phyloP scores from a whole-genome alignment of 129 eudicot species.

The Tagetes erecta region DNA sequence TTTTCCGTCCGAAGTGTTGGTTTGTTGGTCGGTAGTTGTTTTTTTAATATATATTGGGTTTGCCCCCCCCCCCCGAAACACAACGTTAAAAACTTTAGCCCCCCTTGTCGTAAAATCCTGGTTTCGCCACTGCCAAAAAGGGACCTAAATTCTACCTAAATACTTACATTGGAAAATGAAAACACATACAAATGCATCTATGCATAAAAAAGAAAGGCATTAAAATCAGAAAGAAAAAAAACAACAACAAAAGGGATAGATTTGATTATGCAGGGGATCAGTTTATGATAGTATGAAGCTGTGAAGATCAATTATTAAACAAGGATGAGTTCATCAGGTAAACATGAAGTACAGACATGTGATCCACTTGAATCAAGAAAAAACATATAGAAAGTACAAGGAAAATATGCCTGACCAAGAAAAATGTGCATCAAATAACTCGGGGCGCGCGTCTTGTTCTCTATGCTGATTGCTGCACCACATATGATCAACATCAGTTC shows the following conservation, averaged over 20 bases:
- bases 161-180: background rate
- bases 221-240: background rate
- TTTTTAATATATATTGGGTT: no score
- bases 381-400: background rate
- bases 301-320: constrained; percentile 1
- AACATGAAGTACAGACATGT: constrained; percentile 20
- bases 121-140: no score
- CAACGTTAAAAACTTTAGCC: no score
- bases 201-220: background rate
- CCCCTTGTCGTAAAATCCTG: no score
- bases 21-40: no score
- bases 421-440: no score
- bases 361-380: constrained; percentile 14
- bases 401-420: no score
- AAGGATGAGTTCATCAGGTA: constrained; percentile 1
- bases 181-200: background rate
- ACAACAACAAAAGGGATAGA: no score
- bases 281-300: background rate
- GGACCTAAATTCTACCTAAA: background rate
- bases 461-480: background rate
- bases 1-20: no score
- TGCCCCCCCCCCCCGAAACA: no score
- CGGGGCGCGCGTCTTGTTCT: background rate
- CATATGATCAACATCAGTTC: background rate
- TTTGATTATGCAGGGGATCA: constrained; percentile 5